Percentiles rank a stretch among this genome's conserved stretches.
phyloP scores from a whole-genome alignment of 2,329 filamentous ascomycete species.

The Alternaria longipes region DNA sequence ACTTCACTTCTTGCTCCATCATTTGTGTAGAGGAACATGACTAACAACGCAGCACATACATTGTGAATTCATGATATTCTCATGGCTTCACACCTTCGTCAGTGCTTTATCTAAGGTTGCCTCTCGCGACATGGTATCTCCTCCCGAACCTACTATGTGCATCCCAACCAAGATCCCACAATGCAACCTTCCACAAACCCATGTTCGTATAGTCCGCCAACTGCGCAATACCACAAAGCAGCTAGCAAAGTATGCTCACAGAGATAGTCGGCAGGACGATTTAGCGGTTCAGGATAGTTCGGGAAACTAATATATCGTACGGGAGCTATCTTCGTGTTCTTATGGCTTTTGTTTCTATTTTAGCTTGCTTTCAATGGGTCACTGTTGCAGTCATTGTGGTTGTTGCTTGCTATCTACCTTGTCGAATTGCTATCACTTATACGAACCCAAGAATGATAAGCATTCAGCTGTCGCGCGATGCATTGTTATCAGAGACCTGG shows the following conservation, averaged over 20 bases:
- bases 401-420: background rate
- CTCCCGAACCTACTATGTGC: too few relatives aligned
- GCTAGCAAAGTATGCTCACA: background rate
- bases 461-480: background rate
- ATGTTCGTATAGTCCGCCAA: background rate
- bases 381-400: background rate
- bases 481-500: background rate
- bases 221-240: background rate
- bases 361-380: background rate
- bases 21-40: background rate
- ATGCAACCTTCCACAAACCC: too few relatives aligned
- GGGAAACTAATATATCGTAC: background rate
- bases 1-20: background rate
- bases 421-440: background rate
- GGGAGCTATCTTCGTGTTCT: too few relatives aligned
- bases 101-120: too few relatives aligned
- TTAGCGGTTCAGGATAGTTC: background rate
- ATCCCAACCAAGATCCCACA: too few relatives aligned
- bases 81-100: too few relatives aligned
- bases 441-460: background rate
- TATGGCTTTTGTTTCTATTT: background rate
- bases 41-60: background rate
- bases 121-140: too few relatives aligned
- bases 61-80: background rate
- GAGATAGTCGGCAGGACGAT: background rate